Evolutionary conservation across 2,329 filamentous ascomycete genomes (phyloP).

Genomic region (Diaporthe sp.): DNA sequence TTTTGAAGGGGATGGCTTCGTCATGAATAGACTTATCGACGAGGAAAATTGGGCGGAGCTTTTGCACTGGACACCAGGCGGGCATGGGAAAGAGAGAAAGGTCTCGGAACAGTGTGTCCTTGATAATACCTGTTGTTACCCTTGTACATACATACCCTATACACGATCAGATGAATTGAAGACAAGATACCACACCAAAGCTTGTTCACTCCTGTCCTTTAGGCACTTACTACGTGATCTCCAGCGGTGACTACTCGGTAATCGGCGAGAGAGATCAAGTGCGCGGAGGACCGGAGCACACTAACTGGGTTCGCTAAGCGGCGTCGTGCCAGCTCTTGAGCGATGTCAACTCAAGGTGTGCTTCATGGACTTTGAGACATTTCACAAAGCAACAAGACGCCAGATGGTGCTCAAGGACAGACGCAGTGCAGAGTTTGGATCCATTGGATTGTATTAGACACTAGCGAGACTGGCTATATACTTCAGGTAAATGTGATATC

Average conservation of each 20-base stretch:
- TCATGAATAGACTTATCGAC: constrained; percentile 23
- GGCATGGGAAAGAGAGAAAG: constrained; percentile 4
- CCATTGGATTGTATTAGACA: constrained; percentile 28
- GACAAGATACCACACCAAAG: constrained; percentile 23
- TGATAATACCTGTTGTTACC: constrained; percentile 33
- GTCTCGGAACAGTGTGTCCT: constrained; percentile 21
- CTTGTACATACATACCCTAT: constrained; percentile 35
- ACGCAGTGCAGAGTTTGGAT: not conserved
- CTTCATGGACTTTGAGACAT: not conserved
- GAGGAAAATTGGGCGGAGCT: constrained; percentile 3
- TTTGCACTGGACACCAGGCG: constrained; percentile 18
- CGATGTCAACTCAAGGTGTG: no score
- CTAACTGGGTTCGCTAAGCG: no score
- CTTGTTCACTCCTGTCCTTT: not conserved
- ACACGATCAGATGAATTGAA: constrained; percentile 35
- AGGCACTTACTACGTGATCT: no score
- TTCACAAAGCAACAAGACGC: not conserved
- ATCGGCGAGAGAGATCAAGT: not conserved
- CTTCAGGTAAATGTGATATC: constrained; percentile 31
- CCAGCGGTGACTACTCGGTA: not conserved
- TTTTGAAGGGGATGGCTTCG: constrained; percentile 1
- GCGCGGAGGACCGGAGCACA: no score
- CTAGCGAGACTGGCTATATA: constrained; percentile 29
- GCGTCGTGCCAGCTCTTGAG: not conserved
- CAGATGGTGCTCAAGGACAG: not conserved